Evolutionary conservation across 805 yeast genomes (phyloP), one percentile per base, ranked within the genome.

Genomic region (Saturnispora zaruensis): DNA sequence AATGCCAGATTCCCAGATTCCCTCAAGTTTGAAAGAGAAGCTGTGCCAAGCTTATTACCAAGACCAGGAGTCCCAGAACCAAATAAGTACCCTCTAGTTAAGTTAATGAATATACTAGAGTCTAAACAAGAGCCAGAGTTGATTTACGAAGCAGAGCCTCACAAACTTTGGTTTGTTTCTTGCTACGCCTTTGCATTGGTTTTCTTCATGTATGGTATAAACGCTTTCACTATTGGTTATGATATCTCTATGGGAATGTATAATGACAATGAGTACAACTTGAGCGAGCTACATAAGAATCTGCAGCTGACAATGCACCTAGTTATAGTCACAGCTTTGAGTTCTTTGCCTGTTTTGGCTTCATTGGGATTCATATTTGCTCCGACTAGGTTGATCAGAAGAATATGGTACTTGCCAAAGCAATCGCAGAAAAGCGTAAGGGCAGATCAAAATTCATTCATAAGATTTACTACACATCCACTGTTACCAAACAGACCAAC

Each of bases 61-160:
- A 73, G 83, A 50, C 86, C 89, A 0, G 86, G 84, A 13, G 87
- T 84, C 9, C 96, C 96, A 8, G 76, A 80, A 33, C 85, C 86
- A 2, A 78, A 84, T 1, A 73, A 75, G 34, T 66, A 76, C 59
- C 71, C 79, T 4, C 76, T 87, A 55, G 67, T 78, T 6, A 82
- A 82, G 61, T 80, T 87, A 67, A 69, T 83, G 57, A 74, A 75
- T 50, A 73, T 77, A 9, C 67, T 87, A 53, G 44, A 57, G 5
- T 67, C 69, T 37, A 78, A 81, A 56, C 67, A 66, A 11, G 73
- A 75, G 44, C 91, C 91, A 1, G 95, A 86, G 59, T 69, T 87
- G 48, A 73, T 87, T 41, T 87, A 87, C 65, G 91, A 86, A 69
- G 79, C 89, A 24, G 95, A 87, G 65, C 86, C 93, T 0, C 95